Evolutionary conservation across 2,329 filamentous ascomycete species (phyloP).

Genomic region (Stenocarpella maydis): DNA sequence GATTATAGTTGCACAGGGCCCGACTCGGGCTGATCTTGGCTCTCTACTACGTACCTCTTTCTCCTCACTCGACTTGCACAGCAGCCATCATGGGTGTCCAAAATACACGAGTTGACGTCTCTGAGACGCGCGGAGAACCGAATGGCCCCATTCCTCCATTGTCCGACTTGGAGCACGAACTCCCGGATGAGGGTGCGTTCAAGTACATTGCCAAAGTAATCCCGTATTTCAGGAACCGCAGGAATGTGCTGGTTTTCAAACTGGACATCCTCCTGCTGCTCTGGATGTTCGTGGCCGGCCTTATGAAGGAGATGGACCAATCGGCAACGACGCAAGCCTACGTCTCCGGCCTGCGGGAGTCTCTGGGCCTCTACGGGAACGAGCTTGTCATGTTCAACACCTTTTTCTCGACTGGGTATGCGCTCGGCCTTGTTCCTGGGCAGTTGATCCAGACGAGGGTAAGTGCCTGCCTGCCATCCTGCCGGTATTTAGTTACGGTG

Average conservation of each 20-base stretch:
- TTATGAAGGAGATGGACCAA: constrained; percentile 50
- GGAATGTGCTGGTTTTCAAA: constrained; percentile 47
- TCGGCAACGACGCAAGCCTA: constrained; percentile 48
- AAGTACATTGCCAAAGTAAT: constrained; percentile 34
- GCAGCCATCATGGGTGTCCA: constrained; percentile 5
- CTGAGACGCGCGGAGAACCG: background rate
- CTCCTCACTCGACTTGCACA: background rate
- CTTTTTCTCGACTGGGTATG: constrained; percentile 27
- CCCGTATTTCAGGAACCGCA: constrained; percentile 43
- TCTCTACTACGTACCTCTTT: background rate
- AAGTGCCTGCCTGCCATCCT: background rate
- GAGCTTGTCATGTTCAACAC: constrained; percentile 29
- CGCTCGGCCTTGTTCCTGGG: constrained; percentile 17
- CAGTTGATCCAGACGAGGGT: constrained; percentile 35
- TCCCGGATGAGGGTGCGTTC: constrained; percentile 4
- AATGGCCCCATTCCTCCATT: background rate
- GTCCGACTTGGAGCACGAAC: constrained; percentile 3
- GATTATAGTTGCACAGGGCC: background rate
- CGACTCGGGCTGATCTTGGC: background rate
- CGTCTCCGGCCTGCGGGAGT: constrained; percentile 47
- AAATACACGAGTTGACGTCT: background rate
- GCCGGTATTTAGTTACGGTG: background rate
- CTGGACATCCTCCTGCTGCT: constrained; percentile 46
- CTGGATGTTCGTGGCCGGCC: constrained; percentile 48
- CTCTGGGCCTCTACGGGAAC: constrained; percentile 21